phyloP scores from a whole-genome alignment of 495 filamentous ascomycete genomes.

The Penicillium psychrofluorescens region DNA sequence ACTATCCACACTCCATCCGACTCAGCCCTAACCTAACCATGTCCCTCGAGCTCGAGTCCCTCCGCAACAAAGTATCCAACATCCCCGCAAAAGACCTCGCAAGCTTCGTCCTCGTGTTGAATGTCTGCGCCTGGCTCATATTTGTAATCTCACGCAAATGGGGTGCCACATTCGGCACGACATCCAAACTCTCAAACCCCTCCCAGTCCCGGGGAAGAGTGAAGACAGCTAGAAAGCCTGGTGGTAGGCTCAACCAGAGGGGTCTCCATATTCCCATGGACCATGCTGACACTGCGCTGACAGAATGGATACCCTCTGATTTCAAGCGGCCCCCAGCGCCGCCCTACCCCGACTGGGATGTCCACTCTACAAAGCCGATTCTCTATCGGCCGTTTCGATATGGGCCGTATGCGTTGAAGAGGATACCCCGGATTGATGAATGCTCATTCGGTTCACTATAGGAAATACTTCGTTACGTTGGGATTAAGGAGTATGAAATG shows the following conservation, averaged over 20 bases:
- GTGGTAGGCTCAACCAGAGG: conserved; percentile 18
- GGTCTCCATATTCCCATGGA: background rate
- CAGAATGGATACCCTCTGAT: conserved; percentile 62
- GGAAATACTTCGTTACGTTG: conserved; percentile 72
- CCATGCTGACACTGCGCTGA: background rate
- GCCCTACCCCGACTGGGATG: conserved; percentile 66
- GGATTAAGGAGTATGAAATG: conserved; percentile 71
- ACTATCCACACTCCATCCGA: too few relatives aligned
- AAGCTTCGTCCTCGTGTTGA: conserved; percentile 15
- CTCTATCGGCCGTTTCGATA: conserved; percentile 82
- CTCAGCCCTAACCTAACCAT: too few relatives aligned
- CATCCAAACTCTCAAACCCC: conserved; percentile 9
- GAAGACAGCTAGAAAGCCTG: conserved; percentile 21
- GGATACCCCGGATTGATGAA: too few relatives aligned
- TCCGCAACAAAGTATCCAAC: conserved; percentile 2
- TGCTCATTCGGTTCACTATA: conserved; percentile 1
- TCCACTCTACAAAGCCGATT: conserved; percentile 64
- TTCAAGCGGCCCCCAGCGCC: conserved; percentile 62
- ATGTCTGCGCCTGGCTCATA: conserved; percentile 13
- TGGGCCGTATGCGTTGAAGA: conserved; percentile 47
- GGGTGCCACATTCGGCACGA: conserved; percentile 7
- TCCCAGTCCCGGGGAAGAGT: conserved; percentile 2
- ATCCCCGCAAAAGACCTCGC: conserved; percentile 12
- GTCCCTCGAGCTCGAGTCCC: conserved; percentile 1
- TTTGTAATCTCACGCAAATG: conserved; percentile 16